Percentiles rank a stretch among this genome's conserved stretches.
These are phyloP conservation scores for Colletotrichum paranaense DNA, from an alignment of 2,329 filamentous ascomycete species.

Conservation along the genomic window DNA sequence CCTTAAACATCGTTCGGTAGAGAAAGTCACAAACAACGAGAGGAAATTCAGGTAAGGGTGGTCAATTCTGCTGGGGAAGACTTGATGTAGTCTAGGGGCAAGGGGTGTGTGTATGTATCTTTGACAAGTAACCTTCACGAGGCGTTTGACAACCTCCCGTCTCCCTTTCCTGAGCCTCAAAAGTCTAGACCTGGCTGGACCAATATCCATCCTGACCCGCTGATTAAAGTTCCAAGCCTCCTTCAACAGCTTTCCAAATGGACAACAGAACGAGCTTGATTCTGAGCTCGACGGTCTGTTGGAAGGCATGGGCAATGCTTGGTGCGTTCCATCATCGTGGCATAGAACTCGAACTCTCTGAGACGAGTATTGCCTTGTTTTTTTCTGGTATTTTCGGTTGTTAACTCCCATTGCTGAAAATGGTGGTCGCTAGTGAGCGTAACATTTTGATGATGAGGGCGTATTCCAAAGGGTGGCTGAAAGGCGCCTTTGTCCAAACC, in stretches of 20 bases:
- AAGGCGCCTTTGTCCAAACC: neutral
- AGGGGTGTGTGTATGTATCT: neutral
- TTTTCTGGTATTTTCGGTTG: neutral
- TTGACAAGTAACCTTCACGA: neutral
- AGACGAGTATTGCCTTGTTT: neutral
- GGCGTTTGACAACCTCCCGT: neutral
- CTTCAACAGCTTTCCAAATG: neutral
- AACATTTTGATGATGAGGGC: neutral
- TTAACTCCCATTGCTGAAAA: neutral
- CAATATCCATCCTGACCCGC: too few species aligned
- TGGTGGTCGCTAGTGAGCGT: neutral
- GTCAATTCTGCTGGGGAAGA: neutral
- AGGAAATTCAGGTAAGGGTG: neutral
- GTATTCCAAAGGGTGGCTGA: neutral
- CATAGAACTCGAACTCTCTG: neutral
- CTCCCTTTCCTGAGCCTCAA: neutral
- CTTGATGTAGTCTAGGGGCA: neutral
- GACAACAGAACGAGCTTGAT: neutral
- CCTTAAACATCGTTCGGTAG: neutral
- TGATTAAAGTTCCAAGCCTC: neutral
- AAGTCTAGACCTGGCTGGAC: neutral
- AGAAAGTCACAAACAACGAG: neutral
- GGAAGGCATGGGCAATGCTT: neutral
- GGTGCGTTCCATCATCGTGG: neutral
- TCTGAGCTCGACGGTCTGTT: neutral